Base-by-base conservation (phyloP, 2,329 filamentous ascomycete species). In the Colletotrichum higginsianum region DNA sequence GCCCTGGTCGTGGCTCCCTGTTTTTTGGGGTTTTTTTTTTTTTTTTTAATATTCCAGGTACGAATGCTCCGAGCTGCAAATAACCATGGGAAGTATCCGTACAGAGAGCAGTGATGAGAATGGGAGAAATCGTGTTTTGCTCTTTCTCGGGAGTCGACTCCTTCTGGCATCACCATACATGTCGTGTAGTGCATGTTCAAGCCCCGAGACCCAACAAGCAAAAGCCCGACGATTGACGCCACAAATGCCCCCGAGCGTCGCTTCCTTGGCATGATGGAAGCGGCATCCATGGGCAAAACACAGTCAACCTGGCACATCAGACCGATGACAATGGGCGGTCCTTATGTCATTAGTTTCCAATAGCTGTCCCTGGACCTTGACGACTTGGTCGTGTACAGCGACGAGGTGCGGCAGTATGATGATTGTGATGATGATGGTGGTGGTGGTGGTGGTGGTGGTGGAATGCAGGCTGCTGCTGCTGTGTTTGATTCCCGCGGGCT, bases 1-100 rank as follows among this genome's bases (percentile, higher is more conserved):
- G 58, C 60, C 44, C 60, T 61, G 46, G 30, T 61, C n/a, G 13
- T 42, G 46, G 57, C 57, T 35, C 18, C 7, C 46, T 61, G 55
- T 13, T 44, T 58, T 11, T 21, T 58, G n/a, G n/a, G n/a, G n/a
- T n/a, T n/a, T n/a, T n/a, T n/a, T n/a, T n/a, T n/a, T n/a, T n/a
- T n/a, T n/a, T n/a, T n/a, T n/a, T n/a, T n/a, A n/a, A n/a, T n/a
- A 5, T 38, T 16, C n/a, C 35, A 58, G 35, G 38, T 38, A 42
- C 38, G 55, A 35, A 35, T 35, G 30, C 30, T 35, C 30, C 30
- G 30, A 35, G 30, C 30, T 35, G 30, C 30, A 35, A 35, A 35
- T 35, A 9, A 35, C 30, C 30, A 35, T 30, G 30, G 30, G 30
- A 30, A 30, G 30, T 26, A 4, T 26, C 26, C 26, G 26, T 4